Base-by-base conservation (phyloP, 371 early-diverging fungal species). In the Neoconidiobolus thromboides region DNA sequence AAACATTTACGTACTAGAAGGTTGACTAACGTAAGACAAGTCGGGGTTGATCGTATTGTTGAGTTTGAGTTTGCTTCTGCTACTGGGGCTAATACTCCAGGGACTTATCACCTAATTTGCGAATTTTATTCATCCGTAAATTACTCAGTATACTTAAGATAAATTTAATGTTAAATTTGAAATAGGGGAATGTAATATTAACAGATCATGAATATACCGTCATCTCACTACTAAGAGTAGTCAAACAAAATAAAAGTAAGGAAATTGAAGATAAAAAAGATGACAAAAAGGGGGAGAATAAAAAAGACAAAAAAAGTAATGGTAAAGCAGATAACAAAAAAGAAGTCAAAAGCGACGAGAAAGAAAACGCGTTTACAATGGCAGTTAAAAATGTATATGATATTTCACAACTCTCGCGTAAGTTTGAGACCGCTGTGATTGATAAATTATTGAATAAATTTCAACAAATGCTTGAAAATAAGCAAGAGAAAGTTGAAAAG, bases 31-130 rank as follows among this genome's bases (percentile, higher is more conserved):
- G 75, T 98, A 1, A 73, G 82, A 12, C 97, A 96, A 67, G 63
- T 93, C 36, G 96, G 95, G 52, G 73, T 83, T 50, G 98, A 98
- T 76, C 83, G 98, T 48, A 85, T 92, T 60, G 79, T 95, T 26
- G 89, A 93, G 71, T 81, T 96, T 72, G 82, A 86, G 62, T 97
- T 97, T 79, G 85, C 48, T 12, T 26, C 58, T 2, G 47, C 46
- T 3, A 82, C 62, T 5, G 85, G 83, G 12, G 71, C 76, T 2
- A 75, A 79, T 41, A 72, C 71, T 38, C 76, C 77, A 49, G 70
- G 75, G 55, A 85, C 88, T 0, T 91, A 80, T 66, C 94, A 96
- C 63, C 69, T 96, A n/a, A 82, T 96, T 64, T 79, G 86, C 61
- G 97, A 96, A 71, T 90, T 95, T 62, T 96, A 92, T 67, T 83